Percentiles rank a stretch among this genome's conserved stretches.
phyloP scores from a whole-genome alignment of 2,329 filamentous ascomycete species.

The Dryadomyces sulphureus region DNA sequence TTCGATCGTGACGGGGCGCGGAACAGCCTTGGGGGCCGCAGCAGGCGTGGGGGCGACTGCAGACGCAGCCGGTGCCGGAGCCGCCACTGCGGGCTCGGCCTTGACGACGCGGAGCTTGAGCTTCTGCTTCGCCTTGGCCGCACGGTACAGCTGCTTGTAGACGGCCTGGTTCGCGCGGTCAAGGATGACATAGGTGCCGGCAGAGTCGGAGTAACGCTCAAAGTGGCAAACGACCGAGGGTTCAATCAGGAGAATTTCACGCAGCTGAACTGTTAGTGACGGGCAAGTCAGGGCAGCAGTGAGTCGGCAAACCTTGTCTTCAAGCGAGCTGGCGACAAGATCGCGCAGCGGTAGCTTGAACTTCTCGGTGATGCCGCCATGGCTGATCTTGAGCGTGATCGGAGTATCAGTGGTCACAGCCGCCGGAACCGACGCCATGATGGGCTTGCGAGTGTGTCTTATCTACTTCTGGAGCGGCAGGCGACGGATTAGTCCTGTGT shows the following conservation, averaged over 20 bases:
- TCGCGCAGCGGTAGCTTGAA: slow-evolving; percentile 86
- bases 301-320: slow-evolving; percentile 70
- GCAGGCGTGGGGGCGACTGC: not conserved
- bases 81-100: slow-evolving; percentile 1
- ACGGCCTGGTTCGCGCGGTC: slow-evolving; percentile 64
- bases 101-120: slow-evolving; percentile 65
- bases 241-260: slow-evolving; percentile 50
- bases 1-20: slow-evolving; percentile 28
- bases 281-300: not conserved
- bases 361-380: slow-evolving; percentile 61
- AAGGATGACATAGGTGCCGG: slow-evolving; percentile 63
- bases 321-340: slow-evolving; percentile 57
- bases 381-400: slow-evolving; percentile 75
- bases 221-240: slow-evolving; percentile 50
- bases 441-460: too few relatives aligned
- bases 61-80: too few relatives aligned
- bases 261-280: slow-evolving; percentile 38
- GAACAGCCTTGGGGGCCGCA: slow-evolving; percentile 5
- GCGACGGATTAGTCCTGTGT: not conserved
- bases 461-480: too few relatives aligned
- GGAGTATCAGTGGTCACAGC: slow-evolving; percentile 44
- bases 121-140: slow-evolving; percentile 96
- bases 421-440: slow-evolving; percentile 20
- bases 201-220: slow-evolving; percentile 92
- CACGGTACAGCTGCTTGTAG: slow-evolving; percentile 94